These are phyloP conservation scores for Sporothrix luriei DNA, from an alignment of 2,329 filamentous ascomycete genomes.

Conservation along the genomic window DNA sequence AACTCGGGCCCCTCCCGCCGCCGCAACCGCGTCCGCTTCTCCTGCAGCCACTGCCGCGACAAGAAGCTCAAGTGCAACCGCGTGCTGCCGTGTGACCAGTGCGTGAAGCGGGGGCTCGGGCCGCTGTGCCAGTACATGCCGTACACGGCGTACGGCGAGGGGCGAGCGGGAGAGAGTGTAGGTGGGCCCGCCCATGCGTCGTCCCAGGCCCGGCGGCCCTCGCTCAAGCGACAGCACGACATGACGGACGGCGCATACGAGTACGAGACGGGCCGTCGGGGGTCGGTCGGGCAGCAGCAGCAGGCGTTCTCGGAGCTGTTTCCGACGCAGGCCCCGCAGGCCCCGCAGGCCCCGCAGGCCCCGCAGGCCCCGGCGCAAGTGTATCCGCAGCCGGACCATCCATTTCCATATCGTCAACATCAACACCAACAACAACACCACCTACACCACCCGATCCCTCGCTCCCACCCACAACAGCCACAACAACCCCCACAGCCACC, in stretches of 20 bases:
- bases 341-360: too few species aligned
- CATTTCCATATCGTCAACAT: not conserved
- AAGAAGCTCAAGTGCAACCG: constrained; percentile 44
- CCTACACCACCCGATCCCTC: not conserved
- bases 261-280: constrained; percentile 6
- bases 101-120: constrained; percentile 39
- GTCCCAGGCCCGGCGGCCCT: not conserved
- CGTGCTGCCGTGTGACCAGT: constrained; percentile 41
- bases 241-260: not conserved
- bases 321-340: too few species aligned
- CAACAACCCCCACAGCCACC: not conserved
- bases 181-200: too few species aligned
- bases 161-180: not conserved
- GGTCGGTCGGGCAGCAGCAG: not conserved
- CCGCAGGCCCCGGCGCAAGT: too few species aligned
- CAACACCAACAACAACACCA: not conserved
- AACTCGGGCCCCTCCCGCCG: not conserved
- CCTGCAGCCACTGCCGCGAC: constrained; percentile 43
- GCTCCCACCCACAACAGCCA: not conserved
- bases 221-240: not conserved
- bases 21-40: constrained; percentile 42
- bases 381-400: not conserved
- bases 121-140: constrained; percentile 37
- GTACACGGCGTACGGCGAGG: constrained; percentile 23
- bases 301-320: too few species aligned